These are phyloP conservation scores for Fraxinus sp. DNA, from an alignment of 305 asterid species.

Conservation along the genomic window DNA sequence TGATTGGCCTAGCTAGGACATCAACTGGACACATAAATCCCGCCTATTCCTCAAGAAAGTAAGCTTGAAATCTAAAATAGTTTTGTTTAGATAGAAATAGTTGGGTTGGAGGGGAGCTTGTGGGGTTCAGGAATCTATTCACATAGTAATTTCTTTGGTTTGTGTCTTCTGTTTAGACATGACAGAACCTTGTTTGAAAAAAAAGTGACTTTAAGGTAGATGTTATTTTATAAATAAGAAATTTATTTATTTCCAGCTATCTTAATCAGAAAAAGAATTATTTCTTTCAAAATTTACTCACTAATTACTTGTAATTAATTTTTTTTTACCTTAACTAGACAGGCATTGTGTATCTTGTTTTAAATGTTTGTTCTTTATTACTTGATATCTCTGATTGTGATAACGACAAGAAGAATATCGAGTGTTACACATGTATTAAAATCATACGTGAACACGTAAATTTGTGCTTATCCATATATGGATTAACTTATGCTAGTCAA, in stretches of 20 bases:
- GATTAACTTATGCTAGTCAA: neutral
- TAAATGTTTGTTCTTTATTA: neutral
- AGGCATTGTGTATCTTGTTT: neutral
- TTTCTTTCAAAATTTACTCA: neutral
- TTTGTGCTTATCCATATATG: neutral
- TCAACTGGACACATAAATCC: neutral
- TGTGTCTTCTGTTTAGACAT: neutral
- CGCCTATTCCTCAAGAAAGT: neutral
- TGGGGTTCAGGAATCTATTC: neutral
- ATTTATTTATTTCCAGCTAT: neutral
- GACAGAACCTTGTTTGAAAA: neutral
- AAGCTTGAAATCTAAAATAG: neutral
- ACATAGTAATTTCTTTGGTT: neutral
- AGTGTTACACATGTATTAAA: neutral
- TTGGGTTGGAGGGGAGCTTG: neutral
- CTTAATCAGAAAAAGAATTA: too few species aligned
- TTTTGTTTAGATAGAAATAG: neutral
- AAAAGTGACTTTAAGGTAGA: neutral
- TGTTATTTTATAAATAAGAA: too few species aligned
- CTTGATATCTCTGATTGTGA: neutral
- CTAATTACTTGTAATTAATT: too few species aligned
- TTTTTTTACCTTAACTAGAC: neutral
- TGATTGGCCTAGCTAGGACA: neutral
- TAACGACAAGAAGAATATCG: neutral
- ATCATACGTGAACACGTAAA: neutral